Percentiles rank a stretch among this genome's conserved stretches.
phyloP scores from a whole-genome alignment of 345 rosid genomes.

The Ricinus communis region DNA sequence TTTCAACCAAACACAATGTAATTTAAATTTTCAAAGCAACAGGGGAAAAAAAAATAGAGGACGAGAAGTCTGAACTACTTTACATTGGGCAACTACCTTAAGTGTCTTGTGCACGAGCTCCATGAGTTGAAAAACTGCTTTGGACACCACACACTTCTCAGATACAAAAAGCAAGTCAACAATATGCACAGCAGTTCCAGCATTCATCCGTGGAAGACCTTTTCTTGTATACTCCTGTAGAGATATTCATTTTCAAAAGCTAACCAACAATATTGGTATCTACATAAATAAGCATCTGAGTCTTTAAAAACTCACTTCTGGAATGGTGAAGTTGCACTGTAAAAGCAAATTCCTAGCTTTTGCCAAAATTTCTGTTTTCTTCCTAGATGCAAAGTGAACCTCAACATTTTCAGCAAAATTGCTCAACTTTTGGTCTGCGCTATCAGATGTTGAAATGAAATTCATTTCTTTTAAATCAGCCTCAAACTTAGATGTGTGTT shows the following conservation, averaged over 20 bases:
- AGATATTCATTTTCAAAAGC: constrained; percentile 21
- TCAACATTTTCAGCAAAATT: constrained; percentile 83
- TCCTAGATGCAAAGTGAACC: constrained; percentile 92
- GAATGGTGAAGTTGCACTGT: constrained; percentile 69
- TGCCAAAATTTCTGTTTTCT: constrained; percentile 78
- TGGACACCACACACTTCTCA: constrained; percentile 75
- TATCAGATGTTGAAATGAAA: constrained; percentile 70
- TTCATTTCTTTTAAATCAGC: constrained; percentile 55
- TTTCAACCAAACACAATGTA: no score
- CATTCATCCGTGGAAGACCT: constrained; percentile 31
- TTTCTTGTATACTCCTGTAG: constrained; percentile 54
- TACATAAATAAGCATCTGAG: constrained; percentile 7
- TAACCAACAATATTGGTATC: constrained; percentile 15
- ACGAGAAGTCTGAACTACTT: not conserved
- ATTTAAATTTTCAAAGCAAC: not conserved
- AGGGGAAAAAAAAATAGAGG: no score
- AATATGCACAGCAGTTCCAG: constrained; percentile 39
- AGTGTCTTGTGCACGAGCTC: constrained; percentile 79
- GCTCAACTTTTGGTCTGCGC: constrained; percentile 67
- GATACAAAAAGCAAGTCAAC: constrained; percentile 77
- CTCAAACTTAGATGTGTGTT: constrained; percentile 73
- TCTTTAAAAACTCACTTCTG: constrained; percentile 53
- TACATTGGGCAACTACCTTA: constrained; percentile 38
- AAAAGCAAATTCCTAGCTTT: constrained; percentile 83
- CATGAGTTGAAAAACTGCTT: constrained; percentile 84